Conservation (phyloP, 1,284 basidiomycete species). For the Ustilago loliicola region DNA sequence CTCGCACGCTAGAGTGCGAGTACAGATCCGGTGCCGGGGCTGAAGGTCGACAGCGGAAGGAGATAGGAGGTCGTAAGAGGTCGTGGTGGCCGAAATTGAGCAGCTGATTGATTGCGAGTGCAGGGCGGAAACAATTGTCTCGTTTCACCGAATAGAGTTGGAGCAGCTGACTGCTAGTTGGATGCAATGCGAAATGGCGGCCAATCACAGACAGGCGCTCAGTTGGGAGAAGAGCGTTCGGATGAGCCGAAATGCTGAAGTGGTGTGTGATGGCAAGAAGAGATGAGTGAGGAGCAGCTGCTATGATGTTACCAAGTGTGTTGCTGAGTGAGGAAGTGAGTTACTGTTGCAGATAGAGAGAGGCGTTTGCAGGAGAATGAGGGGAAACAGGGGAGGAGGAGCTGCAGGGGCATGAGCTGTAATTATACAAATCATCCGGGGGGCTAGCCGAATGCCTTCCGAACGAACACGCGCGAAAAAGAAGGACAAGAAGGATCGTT, state of each 20-base stretch:
- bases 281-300: conserved; percentile 19
- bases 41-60: conserved; percentile 12
- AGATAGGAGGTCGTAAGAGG: conserved; percentile 8
- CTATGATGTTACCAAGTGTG: conserved; percentile 6
- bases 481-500: no score
- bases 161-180: conserved; percentile 6
- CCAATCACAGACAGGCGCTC: neutral
- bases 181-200: neutral
- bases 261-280: neutral
- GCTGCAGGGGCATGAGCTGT: conserved; percentile 1
- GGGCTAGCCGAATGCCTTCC: conserved; percentile 3
- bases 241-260: neutral
- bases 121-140: no score
- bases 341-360: neutral
- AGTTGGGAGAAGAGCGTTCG: neutral
- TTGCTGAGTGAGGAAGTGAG: neutral
- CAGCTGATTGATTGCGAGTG: conserved; percentile 10
- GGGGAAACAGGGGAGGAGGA: neutral
- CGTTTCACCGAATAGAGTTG: conserved; percentile 1
- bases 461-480: neutral
- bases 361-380: neutral
- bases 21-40: neutral
- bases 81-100: neutral
- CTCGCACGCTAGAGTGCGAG: neutral
- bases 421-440: conserved; percentile 5